These are phyloP conservation scores for Asterionellopsis glacialis DNA, from an alignment of 108 stramenopile genomes.

Conservation along the genomic window DNA sequence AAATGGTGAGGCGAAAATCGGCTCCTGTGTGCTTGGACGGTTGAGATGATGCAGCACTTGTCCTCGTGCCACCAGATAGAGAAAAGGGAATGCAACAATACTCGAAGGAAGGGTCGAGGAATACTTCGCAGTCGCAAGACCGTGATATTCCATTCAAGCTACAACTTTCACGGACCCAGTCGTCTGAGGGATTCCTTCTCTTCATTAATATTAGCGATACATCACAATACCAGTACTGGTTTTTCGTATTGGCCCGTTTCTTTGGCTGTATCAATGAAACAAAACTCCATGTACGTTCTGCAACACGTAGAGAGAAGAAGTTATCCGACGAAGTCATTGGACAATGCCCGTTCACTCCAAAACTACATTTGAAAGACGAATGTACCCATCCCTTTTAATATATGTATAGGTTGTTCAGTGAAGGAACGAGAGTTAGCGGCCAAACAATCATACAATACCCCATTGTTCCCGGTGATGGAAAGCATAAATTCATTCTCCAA, in stretches of 20 bases:
- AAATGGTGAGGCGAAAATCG: not conserved
- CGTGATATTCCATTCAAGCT: constrained; percentile 13
- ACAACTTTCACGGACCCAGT: constrained; percentile 11
- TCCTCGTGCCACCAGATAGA: not conserved
- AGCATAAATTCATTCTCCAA: too few relatives aligned
- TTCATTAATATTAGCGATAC: constrained; percentile 19
- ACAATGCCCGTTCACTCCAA: constrained; percentile 1
- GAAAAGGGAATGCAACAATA: constrained; percentile 25
- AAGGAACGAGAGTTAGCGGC: too few relatives aligned
- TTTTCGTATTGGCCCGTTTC: constrained; percentile 26
- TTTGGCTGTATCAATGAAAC: constrained; percentile 28
- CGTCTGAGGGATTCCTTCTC: not conserved
- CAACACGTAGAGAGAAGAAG: constrained; percentile 4
- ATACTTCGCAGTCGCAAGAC: constrained; percentile 13
- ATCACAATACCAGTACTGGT: constrained; percentile 24
- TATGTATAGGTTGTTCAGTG: too few relatives aligned
- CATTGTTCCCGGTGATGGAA: too few relatives aligned
- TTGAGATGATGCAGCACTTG: not conserved
- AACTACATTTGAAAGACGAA: constrained; percentile 9
- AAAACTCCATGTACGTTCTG: constrained; percentile 16
- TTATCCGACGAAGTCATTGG: constrained; percentile 8
- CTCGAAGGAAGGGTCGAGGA: constrained; percentile 20
- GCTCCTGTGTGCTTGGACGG: not conserved
- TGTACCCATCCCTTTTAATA: constrained; percentile 13
- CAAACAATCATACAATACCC: too few relatives aligned